Percentiles rank a stretch among this genome's conserved stretches.
Evolutionary conservation across 2,329 filamentous ascomycete species (phyloP).

Genomic region (Monosporascus sp.): DNA sequence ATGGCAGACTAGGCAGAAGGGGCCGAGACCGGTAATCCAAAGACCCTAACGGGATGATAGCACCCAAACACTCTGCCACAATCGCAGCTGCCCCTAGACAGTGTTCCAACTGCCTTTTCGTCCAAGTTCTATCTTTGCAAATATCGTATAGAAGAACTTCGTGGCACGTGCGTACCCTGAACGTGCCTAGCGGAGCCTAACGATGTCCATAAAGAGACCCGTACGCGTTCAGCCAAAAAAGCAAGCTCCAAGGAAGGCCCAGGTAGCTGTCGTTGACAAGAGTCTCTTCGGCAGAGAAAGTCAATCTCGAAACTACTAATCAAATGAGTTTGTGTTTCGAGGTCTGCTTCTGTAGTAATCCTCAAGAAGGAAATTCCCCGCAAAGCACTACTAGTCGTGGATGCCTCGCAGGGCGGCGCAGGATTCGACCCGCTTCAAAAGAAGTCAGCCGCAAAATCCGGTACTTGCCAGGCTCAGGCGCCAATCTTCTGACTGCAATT

Average conservation of each 20-base stretch:
- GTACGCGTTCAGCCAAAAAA: background rate
- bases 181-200: conserved; percentile 9
- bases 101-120: background rate
- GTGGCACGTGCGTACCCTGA: background rate
- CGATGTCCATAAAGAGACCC: conserved; percentile 13
- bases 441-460: background rate
- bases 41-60: background rate
- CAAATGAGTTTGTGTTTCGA: no score
- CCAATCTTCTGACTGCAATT: background rate
- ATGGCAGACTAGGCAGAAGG: background rate
- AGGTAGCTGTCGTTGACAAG: background rate
- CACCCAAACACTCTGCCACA: background rate
- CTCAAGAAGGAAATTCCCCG: background rate
- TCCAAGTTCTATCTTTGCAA: background rate
- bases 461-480: background rate
- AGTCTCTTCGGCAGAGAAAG: no score
- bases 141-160: background rate
- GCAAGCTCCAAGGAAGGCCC: background rate
- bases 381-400: background rate
- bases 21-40: background rate
- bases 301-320: no score
- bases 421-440: background rate
- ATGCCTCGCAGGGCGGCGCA: background rate
- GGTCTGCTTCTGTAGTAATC: no score
- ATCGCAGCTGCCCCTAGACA: background rate